These are phyloP conservation scores for Ceratorhiza oryzae-sativae DNA, from an alignment of 1,284 basidiomycete species.

Conservation along the genomic window DNA sequence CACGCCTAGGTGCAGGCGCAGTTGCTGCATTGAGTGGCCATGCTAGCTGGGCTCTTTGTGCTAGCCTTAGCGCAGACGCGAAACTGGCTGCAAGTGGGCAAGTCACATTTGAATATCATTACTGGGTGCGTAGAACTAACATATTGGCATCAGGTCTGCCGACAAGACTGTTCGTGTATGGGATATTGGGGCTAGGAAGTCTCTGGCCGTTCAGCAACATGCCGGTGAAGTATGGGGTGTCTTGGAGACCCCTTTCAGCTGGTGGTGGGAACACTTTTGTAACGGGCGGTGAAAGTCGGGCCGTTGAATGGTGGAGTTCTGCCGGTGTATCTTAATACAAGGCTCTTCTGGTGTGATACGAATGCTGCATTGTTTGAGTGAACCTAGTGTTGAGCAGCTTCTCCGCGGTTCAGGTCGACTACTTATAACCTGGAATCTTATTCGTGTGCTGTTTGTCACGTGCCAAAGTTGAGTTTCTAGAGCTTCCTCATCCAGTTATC, in stretches of 20 bases:
- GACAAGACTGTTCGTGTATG: slow-evolving; percentile 88
- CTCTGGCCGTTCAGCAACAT: slow-evolving; percentile 79
- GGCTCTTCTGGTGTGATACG: not conserved
- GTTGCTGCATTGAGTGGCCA: slow-evolving; percentile 85
- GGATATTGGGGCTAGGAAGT: slow-evolving; percentile 79
- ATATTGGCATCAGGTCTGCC: slow-evolving; percentile 63
- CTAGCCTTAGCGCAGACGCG: slow-evolving; percentile 80
- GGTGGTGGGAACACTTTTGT: slow-evolving; percentile 74
- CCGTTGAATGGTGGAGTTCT: slow-evolving; percentile 77
- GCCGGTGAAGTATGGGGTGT: slow-evolving; percentile 82
- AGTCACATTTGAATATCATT: slow-evolving; percentile 46
- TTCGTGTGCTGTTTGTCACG: not conserved
- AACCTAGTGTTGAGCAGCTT: not conserved
- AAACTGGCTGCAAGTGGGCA: slow-evolving; percentile 81
- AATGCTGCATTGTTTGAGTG: not conserved
- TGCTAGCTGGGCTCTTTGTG: slow-evolving; percentile 83
- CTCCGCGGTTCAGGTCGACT: not conserved
- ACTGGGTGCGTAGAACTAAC: not conserved
- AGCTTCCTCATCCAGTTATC: not conserved
- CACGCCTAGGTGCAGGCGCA: slow-evolving; percentile 66
- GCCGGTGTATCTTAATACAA: slow-evolving; percentile 57
- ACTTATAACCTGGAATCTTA: not conserved
- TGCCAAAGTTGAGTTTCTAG: not conserved
- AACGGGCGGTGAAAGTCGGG: slow-evolving; percentile 79
- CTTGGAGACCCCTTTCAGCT: slow-evolving; percentile 68